Evolutionary conservation across 306 rosid genomes (phyloP), one percentile per base, ranked within the genome.

Genomic region (Delonix regia): DNA sequence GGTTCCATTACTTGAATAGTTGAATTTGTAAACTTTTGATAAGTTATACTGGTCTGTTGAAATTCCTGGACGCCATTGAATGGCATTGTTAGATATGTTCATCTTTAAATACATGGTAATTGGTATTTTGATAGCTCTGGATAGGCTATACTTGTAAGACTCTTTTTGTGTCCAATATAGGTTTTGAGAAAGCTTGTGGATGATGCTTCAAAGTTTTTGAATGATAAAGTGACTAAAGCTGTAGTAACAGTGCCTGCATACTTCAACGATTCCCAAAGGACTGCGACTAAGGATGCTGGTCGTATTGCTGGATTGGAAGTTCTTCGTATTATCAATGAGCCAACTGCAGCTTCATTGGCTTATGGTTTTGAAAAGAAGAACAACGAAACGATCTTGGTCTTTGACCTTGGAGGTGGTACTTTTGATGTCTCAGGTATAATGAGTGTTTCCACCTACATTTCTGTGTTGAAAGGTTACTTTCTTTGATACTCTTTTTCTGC

Each of bases 331-430:
- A 94, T 94, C 57, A 94, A 94, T 53, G 99, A 94, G 69, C 99
- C 99, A 0, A 94, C 99, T 53, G 99, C 99, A 2, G 99, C 99
- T 13, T 94, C 99, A 5, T 81, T 94, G 76, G 99, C 99, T 7
- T 94, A 94, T 83, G 99, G 99, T 3, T 94, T 94, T 81, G 99
- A 94, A 38, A 94, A 64, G 93, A 94, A 94, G 82, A 94, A 85
- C 83, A 94, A 90, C 19, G 99, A 94, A 82, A 94, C 99, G 0
- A 94, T 94, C 75, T 88, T 94, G 88, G 99, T 94, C 0, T 94
- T 94, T 86, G 99, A 94, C 85, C 99, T 94, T 79, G 98, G 98
- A 25, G 98, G 98, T 59, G 99, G 99, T 82, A 94, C 99, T 60
- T 94, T 94, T 81, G 99, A 94, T 82, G 99, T 94, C 71, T 92